These are phyloP conservation scores for Rhodamnia rubescens DNA, from an alignment of 345 rosid species.

Conservation along the genomic window DNA sequence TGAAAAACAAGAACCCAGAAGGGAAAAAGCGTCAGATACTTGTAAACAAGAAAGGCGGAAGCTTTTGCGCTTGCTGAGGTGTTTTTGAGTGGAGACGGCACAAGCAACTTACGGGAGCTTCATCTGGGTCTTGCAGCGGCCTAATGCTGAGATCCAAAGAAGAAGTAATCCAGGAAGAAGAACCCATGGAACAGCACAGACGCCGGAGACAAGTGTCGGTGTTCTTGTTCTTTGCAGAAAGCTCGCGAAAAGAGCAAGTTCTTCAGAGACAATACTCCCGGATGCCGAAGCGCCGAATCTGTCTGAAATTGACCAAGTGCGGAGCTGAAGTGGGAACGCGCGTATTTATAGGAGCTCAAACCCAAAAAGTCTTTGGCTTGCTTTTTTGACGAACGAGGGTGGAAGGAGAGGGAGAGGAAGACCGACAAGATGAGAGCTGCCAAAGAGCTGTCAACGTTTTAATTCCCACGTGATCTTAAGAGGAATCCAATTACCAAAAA, in stretches of 20 bases:
- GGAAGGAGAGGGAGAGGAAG: background rate
- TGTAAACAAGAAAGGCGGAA: background rate
- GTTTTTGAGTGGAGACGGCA: background rate
- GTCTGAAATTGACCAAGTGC: background rate
- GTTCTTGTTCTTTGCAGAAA: background rate
- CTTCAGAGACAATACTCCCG: background rate
- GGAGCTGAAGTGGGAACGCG: background rate
- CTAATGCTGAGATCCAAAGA: constrained; percentile 41
- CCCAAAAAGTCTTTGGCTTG: background rate
- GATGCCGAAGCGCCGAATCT: background rate
- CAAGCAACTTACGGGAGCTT: constrained; percentile 14
- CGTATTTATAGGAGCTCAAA: background rate
- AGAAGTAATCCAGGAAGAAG: constrained; percentile 28
- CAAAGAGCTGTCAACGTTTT: background rate
- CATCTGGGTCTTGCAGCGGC: constrained; percentile 18
- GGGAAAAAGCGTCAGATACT: background rate
- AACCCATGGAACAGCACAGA: constrained; percentile 18
- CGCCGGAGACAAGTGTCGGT: background rate
- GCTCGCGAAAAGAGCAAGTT: background rate
- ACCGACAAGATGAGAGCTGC: background rate
- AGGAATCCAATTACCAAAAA: background rate
- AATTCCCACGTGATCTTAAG: background rate
- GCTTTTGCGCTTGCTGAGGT: background rate
- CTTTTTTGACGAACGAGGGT: background rate
- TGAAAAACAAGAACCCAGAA: background rate